Percentiles rank a stretch among this genome's conserved stretches.
phyloP scores from a whole-genome alignment of 2,329 filamentous ascomycete genomes.

The Hymenoscyphus albidus region DNA sequence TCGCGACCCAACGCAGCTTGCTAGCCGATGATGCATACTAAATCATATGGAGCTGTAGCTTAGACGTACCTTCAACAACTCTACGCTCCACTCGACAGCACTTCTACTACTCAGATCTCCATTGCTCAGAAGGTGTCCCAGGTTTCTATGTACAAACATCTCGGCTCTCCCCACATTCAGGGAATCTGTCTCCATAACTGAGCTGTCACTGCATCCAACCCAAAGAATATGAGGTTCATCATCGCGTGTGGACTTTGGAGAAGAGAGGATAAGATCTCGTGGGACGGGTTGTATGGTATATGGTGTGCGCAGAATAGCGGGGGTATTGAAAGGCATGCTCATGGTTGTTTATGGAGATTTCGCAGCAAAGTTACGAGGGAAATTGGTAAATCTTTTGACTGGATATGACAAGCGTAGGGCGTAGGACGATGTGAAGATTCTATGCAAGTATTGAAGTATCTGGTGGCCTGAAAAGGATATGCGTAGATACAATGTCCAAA shows the following conservation, averaged over 20 bases:
- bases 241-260: not conserved
- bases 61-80: slow-evolving; percentile 51
- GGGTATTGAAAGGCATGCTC: slow-evolving; percentile 9
- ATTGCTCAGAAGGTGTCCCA: slow-evolving; percentile 61
- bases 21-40: not conserved
- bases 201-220: slow-evolving; percentile 66
- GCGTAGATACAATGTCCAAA: not conserved
- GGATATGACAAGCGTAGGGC: not conserved
- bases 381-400: not conserved
- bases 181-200: slow-evolving; percentile 62
- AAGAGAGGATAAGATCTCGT: slow-evolving; percentile 8
- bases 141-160: slow-evolving; percentile 68
- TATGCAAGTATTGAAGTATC: not conserved
- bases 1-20: not conserved
- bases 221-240: slow-evolving; percentile 52
- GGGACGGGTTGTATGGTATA: slow-evolving; percentile 9
- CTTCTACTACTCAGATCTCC: slow-evolving; percentile 56
- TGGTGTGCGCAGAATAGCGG: slow-evolving; percentile 10
- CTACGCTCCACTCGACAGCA: slow-evolving; percentile 63
- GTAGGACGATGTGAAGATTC: not conserved
- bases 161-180: slow-evolving; percentile 60
- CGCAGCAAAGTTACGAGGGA: not conserved
- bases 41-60: not conserved
- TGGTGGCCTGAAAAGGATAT: no score
- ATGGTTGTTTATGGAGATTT: not conserved